These are phyloP conservation scores for Gillenia trifoliata DNA, from an alignment of 306 rosid genomes.

Conservation along the genomic window DNA sequence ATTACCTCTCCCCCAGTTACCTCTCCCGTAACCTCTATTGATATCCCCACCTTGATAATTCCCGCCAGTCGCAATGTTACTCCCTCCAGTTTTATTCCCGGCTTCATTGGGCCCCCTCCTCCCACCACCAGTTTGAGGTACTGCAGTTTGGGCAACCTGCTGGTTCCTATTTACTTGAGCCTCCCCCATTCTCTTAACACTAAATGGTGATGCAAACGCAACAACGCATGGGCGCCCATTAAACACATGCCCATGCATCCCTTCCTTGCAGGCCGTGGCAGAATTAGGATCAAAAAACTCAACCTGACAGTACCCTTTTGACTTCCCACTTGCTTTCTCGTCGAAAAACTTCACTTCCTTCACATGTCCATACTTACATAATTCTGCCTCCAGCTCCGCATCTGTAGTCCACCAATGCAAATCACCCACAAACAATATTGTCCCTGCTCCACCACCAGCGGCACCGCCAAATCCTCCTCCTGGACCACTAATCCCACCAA, in stretches of 20 bases:
- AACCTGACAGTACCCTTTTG: conserved; percentile 96
- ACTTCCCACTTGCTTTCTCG: conserved; percentile 99
- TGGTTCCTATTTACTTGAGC: conserved; percentile 82
- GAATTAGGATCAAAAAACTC: conserved; percentile 72
- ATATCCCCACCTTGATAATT: conserved; percentile 92
- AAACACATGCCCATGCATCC: conserved; percentile 75
- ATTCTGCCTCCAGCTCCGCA: conserved; percentile 78
- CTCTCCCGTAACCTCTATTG: conserved; percentile 77
- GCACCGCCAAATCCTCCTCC: conserved; percentile 24
- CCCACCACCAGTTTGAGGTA: conserved; percentile 30
- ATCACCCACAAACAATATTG: conserved; percentile 87
- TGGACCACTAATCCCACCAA: conserved; percentile 29
- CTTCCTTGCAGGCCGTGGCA: conserved; percentile 83
- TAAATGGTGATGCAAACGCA: conserved; percentile 73
- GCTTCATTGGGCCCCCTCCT: conserved; percentile 72
- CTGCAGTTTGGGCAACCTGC: conserved; percentile 44
- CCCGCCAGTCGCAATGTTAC: conserved; percentile 67
- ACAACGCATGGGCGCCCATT: conserved; percentile 92
- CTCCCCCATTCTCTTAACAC: conserved; percentile 95
- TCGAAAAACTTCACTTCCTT: conserved; percentile 92
- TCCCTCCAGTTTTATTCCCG: conserved; percentile 59
- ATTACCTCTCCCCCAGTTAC: conserved; percentile 89
- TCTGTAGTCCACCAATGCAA: conserved; percentile 99
- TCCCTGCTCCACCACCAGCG: conserved; percentile 52
- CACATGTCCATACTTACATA: conserved; percentile 77